Conservation (phyloP, 108 stramenopile species). For the Phaeodactylum tricornutum region DNA sequence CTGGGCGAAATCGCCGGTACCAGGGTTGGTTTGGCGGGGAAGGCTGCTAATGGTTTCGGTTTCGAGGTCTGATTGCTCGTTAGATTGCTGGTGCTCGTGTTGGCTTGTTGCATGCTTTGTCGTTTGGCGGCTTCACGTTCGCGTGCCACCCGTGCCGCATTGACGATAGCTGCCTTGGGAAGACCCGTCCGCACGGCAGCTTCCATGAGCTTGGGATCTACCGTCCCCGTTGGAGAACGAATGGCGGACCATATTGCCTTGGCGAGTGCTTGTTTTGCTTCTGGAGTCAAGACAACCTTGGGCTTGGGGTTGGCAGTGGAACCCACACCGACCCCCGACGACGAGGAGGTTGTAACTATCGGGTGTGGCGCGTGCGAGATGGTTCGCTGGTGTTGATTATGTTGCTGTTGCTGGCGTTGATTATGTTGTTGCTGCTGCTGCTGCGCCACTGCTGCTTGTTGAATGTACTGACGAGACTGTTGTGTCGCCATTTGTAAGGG, state of each 20-base stretch:
- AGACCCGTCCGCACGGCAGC: conserved; percentile 60
- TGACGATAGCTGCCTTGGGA: conserved; percentile 63
- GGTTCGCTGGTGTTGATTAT: too few relatives aligned
- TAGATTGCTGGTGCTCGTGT: background rate
- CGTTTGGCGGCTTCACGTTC: conserved; percentile 49
- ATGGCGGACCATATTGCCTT: conserved; percentile 79
- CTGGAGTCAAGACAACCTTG: conserved; percentile 43
- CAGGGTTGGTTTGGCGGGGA: background rate
- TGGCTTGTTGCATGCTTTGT: conserved; percentile 13
- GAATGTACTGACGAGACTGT: too few relatives aligned
- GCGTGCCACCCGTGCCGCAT: conserved; percentile 69
- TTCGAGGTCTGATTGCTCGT: background rate
- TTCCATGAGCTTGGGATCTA: conserved; percentile 50
- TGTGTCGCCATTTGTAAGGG: too few relatives aligned
- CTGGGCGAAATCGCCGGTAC: background rate
- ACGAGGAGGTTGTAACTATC: too few relatives aligned
- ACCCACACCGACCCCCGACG: too few relatives aligned
- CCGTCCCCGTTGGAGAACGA: conserved; percentile 47
- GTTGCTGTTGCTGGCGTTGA: too few relatives aligned
- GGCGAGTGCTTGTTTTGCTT: conserved; percentile 58
- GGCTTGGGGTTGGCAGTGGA: conserved; percentile 8
- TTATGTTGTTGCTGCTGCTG: too few relatives aligned
- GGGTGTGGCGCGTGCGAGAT: too few relatives aligned
- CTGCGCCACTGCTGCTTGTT: too few relatives aligned
- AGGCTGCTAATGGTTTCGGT: background rate